Conservation (phyloP, 2,329 filamentous ascomycete genomes). For the Cytospora leucostoma region DNA sequence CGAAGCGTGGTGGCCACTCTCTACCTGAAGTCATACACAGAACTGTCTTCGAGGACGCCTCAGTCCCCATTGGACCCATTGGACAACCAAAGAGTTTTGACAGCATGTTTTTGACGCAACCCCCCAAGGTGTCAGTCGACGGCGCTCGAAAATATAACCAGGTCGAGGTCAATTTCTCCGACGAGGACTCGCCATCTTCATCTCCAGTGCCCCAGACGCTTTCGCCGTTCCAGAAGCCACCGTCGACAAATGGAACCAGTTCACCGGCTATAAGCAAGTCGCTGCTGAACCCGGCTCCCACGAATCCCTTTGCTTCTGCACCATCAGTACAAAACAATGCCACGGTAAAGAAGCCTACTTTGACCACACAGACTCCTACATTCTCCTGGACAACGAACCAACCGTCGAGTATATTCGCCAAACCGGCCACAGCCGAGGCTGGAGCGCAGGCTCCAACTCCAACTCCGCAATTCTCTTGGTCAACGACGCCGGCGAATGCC, state of each 20-base stretch:
- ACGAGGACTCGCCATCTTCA: conserved; percentile 22
- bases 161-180: conserved; percentile 17
- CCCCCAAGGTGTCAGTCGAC: conserved; percentile 12
- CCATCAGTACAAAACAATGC: background rate
- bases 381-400: background rate
- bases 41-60: conserved; percentile 50
- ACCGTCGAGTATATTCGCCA: background rate
- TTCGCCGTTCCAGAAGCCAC: conserved; percentile 13
- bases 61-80: conserved; percentile 20
- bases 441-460: conserved; percentile 2
- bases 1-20: conserved; percentile 55
- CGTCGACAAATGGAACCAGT: conserved; percentile 6
- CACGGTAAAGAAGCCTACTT: background rate
- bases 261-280: background rate
- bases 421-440: background rate
- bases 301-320: conserved; percentile 15
- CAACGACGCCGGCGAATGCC: conserved; percentile 9
- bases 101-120: conserved; percentile 34
- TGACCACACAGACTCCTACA: background rate
- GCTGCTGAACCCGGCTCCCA: conserved; percentile 2
- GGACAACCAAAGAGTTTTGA: conserved; percentile 28
- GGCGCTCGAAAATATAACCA: background rate
- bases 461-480: conserved; percentile 1
- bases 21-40: conserved; percentile 58
- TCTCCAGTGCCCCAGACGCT: conserved; percentile 18